A percentile compares a stretch with the other conserved stretches of the same genome.
phyloP scores from a whole-genome alignment of 805 yeast genomes.

The Metschnikowia matae region DNA sequence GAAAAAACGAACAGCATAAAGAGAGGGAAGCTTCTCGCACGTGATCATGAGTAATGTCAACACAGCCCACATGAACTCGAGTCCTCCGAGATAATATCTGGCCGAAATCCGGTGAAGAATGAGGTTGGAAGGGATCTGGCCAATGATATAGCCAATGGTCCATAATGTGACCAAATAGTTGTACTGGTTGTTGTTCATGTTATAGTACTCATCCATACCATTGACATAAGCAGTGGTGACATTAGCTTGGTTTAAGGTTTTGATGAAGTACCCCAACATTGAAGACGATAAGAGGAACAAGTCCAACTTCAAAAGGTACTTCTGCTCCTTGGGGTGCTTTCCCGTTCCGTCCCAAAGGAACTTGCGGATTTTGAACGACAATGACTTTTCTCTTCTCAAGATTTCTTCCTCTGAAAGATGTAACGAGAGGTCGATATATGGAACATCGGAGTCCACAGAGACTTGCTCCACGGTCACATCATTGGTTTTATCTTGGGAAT shows the following conservation, averaged over 20 bases:
- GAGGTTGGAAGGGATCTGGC: constrained; percentile 17
- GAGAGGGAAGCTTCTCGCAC: constrained; percentile 8
- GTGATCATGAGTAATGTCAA: constrained; percentile 26
- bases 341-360: constrained; percentile 38
- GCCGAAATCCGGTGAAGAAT: constrained; percentile 40
- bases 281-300: constrained; percentile 22
- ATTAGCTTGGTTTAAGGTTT: constrained; percentile 18
- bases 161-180: constrained; percentile 16
- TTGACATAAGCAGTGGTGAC: constrained; percentile 18
- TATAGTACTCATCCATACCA: constrained; percentile 17
- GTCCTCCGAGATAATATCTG: constrained; percentile 40
- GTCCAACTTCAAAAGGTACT: constrained; percentile 33
- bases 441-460: not conserved
- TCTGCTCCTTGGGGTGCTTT: constrained; percentile 34
- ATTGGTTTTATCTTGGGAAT: not conserved
- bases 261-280: constrained; percentile 19
- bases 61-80: constrained; percentile 44
- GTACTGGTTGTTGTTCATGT: constrained; percentile 17
- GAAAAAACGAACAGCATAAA: constrained; percentile 17
- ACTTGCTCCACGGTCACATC: constrained; percentile 2
- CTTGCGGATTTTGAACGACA: constrained; percentile 20
- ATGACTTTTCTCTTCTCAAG: constrained; percentile 18
- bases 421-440: constrained; percentile 11
- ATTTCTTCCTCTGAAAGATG: constrained; percentile 17
- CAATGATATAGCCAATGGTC: constrained; percentile 17